These are phyloP conservation scores for Globisporangium echinulatum DNA, from an alignment of 352 stramenopile species.

Conservation along the genomic window DNA sequence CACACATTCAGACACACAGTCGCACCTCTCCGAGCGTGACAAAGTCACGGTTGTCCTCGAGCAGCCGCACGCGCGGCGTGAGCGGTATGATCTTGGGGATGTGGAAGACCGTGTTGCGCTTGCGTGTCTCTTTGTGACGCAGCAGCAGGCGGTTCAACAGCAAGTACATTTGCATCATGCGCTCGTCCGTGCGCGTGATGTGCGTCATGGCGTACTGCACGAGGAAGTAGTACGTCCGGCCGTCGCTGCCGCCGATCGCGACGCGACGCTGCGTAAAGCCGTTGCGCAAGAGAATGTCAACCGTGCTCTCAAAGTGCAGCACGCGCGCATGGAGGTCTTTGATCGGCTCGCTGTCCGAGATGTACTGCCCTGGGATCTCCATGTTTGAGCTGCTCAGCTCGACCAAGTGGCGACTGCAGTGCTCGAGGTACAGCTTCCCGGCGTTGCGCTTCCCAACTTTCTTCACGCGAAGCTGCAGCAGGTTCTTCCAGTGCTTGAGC, in stretches of 20 bases:
- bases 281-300: slow-evolving; percentile 80
- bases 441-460: slow-evolving; percentile 61
- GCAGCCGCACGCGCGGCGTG: slow-evolving; percentile 82
- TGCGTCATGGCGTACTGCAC: slow-evolving; percentile 92
- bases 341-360: slow-evolving; percentile 87
- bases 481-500: slow-evolving; percentile 88
- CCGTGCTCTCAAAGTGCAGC: slow-evolving; percentile 82
- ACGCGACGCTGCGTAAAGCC: slow-evolving; percentile 90
- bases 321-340: slow-evolving; percentile 90
- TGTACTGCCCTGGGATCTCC: slow-evolving; percentile 90
- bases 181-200: slow-evolving; percentile 90
- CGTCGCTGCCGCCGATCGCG: slow-evolving; percentile 86
- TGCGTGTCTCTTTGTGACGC: slow-evolving; percentile 84
- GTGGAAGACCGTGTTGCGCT: slow-evolving; percentile 85
- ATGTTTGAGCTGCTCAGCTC: slow-evolving; percentile 84
- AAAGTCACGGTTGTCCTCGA: slow-evolving; percentile 83
- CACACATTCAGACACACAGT: not conserved
- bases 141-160: slow-evolving; percentile 83
- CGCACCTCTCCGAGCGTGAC: slow-evolving; percentile 73
- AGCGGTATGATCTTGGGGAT: slow-evolving; percentile 91
- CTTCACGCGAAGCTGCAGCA: slow-evolving; percentile 82
- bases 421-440: slow-evolving; percentile 75
- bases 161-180: slow-evolving; percentile 92
- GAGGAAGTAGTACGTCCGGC: slow-evolving; percentile 86
- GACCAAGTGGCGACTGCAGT: slow-evolving; percentile 86